Evolutionary conservation across 2,329 filamentous ascomycete species (phyloP).

Genomic region (Paramyrothecium roridum): DNA sequence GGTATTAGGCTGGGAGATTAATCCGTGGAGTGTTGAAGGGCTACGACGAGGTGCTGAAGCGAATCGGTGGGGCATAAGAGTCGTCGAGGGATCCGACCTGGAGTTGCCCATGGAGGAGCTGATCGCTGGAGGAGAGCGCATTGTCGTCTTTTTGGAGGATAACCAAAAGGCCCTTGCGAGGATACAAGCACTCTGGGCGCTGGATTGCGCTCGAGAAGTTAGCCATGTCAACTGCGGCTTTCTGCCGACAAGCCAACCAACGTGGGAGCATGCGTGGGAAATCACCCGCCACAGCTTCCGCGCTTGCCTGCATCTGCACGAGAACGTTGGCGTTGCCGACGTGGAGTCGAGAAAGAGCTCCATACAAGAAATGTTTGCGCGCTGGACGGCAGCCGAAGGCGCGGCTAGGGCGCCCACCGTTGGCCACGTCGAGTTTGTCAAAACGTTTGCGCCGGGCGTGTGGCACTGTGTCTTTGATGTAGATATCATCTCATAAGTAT

Average conservation of each 20-base stretch:
- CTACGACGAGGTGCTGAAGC: slow-evolving; percentile 69
- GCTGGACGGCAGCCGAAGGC: slow-evolving; percentile 22
- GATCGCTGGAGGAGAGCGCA: slow-evolving; percentile 44
- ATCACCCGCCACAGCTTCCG: slow-evolving; percentile 30
- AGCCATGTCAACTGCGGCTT: slow-evolving; percentile 64
- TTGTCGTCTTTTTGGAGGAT: slow-evolving; percentile 68
- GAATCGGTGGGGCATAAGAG: slow-evolving; percentile 63
- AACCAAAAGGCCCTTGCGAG: slow-evolving; percentile 52
- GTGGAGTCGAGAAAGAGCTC: slow-evolving; percentile 43
- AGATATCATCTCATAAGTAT: slow-evolving; percentile 34
- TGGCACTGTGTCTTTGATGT: slow-evolving; percentile 71
- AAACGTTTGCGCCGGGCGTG: slow-evolving; percentile 66
- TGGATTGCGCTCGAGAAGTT: slow-evolving; percentile 34
- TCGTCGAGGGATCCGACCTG: slow-evolving; percentile 44
- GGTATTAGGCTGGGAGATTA: slow-evolving; percentile 87
- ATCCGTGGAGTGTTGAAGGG: slow-evolving; percentile 83
- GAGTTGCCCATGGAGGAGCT: slow-evolving; percentile 32
- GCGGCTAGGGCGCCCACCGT: slow-evolving; percentile 28
- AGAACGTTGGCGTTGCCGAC: slow-evolving; percentile 58
- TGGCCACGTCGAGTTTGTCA: slow-evolving; percentile 62
- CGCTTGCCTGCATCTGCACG: slow-evolving; percentile 64
- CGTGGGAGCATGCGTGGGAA: slow-evolving; percentile 50
- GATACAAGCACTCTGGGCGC: slow-evolving; percentile 31
- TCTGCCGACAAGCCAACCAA: slow-evolving; percentile 53
- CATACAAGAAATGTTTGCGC: slow-evolving; percentile 44